A percentile compares a stretch with the other conserved stretches of the same genome.
These are phyloP conservation scores for Berberis thunbergii DNA, from an alignment of 164 flowering plant species.

Conservation along the genomic window DNA sequence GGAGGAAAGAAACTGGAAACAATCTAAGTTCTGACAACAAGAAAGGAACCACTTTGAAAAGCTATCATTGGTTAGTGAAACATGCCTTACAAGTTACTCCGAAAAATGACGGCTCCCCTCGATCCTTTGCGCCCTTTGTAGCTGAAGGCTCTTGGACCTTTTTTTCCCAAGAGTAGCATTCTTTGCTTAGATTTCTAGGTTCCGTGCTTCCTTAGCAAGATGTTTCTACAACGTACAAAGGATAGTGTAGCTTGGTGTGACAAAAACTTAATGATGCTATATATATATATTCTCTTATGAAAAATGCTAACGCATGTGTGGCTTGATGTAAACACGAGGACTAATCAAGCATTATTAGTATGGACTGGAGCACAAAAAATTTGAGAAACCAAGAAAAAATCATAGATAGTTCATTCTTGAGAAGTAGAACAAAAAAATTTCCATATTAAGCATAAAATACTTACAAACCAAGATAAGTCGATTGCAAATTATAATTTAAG, in stretches of 20 bases:
- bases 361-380: no score
- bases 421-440: no score
- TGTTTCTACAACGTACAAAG: constrained; percentile 52
- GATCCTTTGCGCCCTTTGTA: constrained; percentile 58
- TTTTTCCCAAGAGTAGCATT: constrained; percentile 69
- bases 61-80: constrained; percentile 9
- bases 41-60: background rate
- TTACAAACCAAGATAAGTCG: no score
- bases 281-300: no score
- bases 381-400: no score
- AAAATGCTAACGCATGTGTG: no score
- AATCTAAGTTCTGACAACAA: background rate
- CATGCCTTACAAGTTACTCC: constrained; percentile 91
- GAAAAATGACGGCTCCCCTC: constrained; percentile 93
- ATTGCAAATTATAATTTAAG: no score
- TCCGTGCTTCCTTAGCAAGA: constrained; percentile 83
- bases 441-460: no score
- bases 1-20: background rate
- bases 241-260: background rate
- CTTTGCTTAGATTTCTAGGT: constrained; percentile 82
- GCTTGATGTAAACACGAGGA: no score
- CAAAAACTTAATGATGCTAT: no score
- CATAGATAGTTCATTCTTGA: no score
- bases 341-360: no score
- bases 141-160: constrained; percentile 59